Evolutionary conservation across 768 basidiomycete genomes (phyloP), one percentile per base, ranked within the genome.

Genomic region (Gymnopilus dilepis): DNA sequence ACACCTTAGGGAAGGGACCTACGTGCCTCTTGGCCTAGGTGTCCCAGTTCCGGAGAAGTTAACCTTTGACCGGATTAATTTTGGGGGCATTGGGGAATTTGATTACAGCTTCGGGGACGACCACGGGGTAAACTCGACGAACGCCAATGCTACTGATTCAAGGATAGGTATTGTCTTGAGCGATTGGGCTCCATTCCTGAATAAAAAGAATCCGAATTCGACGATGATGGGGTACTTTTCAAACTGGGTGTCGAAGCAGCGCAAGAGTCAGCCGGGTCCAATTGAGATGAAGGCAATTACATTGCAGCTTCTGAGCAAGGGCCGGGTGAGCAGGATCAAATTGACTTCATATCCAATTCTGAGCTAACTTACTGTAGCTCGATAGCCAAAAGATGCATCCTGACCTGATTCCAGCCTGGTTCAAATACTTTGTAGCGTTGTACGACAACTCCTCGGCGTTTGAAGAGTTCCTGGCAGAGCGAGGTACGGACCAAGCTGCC

Each of bases 61-160:
- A n/a, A n/a, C n/a, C n/a, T 84, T 83, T 53, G 80, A 84, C 59
- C 76, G 84, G 0, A 77, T 84, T 45, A 76, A 82, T 15, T 78
- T 81, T 11, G 83, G 82, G 3, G 84, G 83, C 60, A 79, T 82
- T 41, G 55, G 80, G 58, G 82, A 84, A 56, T 9, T 68, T 80
- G 22, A 59, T 52, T 15, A 56, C 1, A 72, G 79, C 17, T 63
- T 81, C 9, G 58, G 61, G 6, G 51, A 65, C 3, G n/a, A n/a
- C n/a, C n/a, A n/a, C n/a, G n/a, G n/a, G n/a, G n/a, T n/a, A n/a
- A n/a, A n/a, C n/a, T n/a, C n/a, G n/a, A n/a, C n/a, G n/a, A n/a
- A n/a, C n/a, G n/a, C n/a, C n/a, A n/a, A n/a, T n/a, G n/a, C n/a
- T n/a, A n/a, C n/a, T n/a, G n/a, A n/a, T n/a, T n/a, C n/a, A n/a